phyloP scores from a whole-genome alignment of 208 protist species.

The Acanthamoeba sp. region DNA sequence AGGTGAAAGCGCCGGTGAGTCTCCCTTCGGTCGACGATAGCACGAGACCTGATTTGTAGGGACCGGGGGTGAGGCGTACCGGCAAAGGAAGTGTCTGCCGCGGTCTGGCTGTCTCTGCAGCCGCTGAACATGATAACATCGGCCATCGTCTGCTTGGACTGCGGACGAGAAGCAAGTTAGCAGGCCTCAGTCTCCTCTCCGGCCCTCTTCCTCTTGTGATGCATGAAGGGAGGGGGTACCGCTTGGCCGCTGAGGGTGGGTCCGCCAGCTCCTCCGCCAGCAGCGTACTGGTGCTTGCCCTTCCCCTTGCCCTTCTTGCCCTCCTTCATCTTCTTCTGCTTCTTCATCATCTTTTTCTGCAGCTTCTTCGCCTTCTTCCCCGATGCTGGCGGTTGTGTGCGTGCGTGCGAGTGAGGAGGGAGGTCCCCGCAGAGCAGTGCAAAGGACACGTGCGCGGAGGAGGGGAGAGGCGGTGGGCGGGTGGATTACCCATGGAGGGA shows the following conservation, averaged over 20 bases:
- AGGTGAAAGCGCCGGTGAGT: too few relatives aligned
- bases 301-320: conserved; percentile 45
- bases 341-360: conserved; percentile 41
- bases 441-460: too few relatives aligned
- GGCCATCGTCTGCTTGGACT: background rate
- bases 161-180: background rate
- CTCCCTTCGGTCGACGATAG: too few relatives aligned
- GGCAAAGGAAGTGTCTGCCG: conserved; percentile 52
- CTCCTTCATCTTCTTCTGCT: conserved; percentile 74
- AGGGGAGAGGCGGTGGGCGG: too few relatives aligned
- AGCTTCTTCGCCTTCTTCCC: conserved; percentile 32
- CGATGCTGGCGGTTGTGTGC: background rate
- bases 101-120: conserved; percentile 74
- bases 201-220: too few relatives aligned
- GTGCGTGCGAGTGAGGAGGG: too few relatives aligned
- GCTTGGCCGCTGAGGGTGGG: background rate
- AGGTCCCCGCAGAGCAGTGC: background rate
- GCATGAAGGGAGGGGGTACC: too few relatives aligned
- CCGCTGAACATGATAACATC: conserved; percentile 79
- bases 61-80: too few relatives aligned
- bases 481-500: background rate
- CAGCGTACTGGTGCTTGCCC: conserved; percentile 47
- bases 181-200: too few relatives aligned
- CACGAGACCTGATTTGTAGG: too few relatives aligned
- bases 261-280: background rate